Base-by-base conservation (phyloP, 768 basidiomycete genomes). In the Lactifluus echinatus region DNA sequence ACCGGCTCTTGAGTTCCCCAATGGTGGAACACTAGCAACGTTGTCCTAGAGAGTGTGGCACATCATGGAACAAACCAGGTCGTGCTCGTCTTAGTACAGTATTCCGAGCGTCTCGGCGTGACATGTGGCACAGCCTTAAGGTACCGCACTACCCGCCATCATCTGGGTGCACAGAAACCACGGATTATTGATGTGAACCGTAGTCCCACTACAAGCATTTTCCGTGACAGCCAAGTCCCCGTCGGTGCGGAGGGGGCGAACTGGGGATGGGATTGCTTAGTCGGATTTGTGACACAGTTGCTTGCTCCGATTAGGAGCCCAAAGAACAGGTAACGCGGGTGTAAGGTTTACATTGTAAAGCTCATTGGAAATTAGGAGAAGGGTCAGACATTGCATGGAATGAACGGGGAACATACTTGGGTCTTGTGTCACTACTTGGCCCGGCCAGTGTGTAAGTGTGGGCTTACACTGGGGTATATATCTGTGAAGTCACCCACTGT, bases 61-160 rank as follows among this genome's bases (percentile, higher is more conserved):
- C 31, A 24, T 34, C 33, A 36, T 50, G 49, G 23, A 23, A 50
- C 23, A 14, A 12, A 26, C 49, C 14, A 26, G 34, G 19, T 40
- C n/a, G n/a, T 7, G n/a, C n/a, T 19, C n/a, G 3, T 14, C 19
- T 11, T 14, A 23, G 3, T 42, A 23, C 40, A 11, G 17, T 17
- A 4, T 37, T 37, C 42, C 26, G 42, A 51, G 23, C 11, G 34
- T 45, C 34, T 51, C 56, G 43, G 50, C 28, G 21, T 57, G 33
- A 57, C 28, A 11, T 24, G 21, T 23, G 36, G 43, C 56, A 57
- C 56, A 50, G 49, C 49, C 56, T 43, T 36, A 23, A 56, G 55
- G 55, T 45, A 12, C n/a, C 4, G 23, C 40, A 34, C 10, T 34
- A 12, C 34, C 34, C 0, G 40, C 40, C 21, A 36, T 23, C 15